Conservation (phyloP, 139 green algal genomes). For the Tetradesmus obliquus region DNA sequence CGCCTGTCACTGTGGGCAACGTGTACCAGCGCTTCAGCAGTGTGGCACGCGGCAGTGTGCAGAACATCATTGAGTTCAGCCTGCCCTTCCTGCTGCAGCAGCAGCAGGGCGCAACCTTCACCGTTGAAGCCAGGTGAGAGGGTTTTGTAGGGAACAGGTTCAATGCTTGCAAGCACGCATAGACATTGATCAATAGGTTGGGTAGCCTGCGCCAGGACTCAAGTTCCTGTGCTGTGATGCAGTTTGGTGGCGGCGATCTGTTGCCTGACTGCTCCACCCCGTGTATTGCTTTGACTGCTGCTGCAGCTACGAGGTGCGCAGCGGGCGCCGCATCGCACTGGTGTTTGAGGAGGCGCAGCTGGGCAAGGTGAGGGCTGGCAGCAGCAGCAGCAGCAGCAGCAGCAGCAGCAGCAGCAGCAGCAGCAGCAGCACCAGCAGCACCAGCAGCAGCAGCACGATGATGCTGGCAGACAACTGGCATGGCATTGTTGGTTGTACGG, state of each 20-base stretch:
- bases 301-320: slow-evolving; percentile 63
- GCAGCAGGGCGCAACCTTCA: slow-evolving; percentile 44
- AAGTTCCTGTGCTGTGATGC: background rate
- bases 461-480: too few species aligned
- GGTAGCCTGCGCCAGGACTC: background rate
- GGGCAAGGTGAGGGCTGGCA: slow-evolving; percentile 4
- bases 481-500: too few species aligned
- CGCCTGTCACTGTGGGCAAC: slow-evolving; percentile 51
- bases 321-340: slow-evolving; percentile 56
- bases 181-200: background rate
- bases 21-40: slow-evolving; percentile 68
- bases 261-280: background rate
- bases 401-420: too few species aligned
- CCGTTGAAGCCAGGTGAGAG: slow-evolving; percentile 54
- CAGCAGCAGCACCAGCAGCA: too few species aligned
- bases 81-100: slow-evolving; percentile 51
- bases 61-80: slow-evolving; percentile 70
- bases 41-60: slow-evolving; percentile 52
- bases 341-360: slow-evolving; percentile 62
- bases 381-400: too few species aligned
- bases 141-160: background rate
- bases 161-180: background rate
- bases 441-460: too few species aligned
- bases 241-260: too few species aligned
- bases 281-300: background rate